Evolutionary conservation across 495 filamentous ascomycete genomes (phyloP), one percentile per base, ranked within the genome.

Genomic region (Aspergillus bridgeri): DNA sequence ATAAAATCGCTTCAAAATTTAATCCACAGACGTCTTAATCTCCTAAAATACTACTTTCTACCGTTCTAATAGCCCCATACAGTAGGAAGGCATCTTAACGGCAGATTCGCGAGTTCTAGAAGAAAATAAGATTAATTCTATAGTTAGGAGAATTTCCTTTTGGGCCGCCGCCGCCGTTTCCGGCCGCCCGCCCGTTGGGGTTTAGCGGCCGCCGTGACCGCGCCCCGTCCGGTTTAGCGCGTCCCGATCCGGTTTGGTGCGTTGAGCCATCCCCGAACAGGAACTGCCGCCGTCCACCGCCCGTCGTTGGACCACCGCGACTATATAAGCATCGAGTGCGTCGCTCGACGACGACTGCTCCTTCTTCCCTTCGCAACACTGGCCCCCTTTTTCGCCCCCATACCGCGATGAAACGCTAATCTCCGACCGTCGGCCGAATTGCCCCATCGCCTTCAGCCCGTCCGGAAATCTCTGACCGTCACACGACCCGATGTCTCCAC

Each of bases 341-440:
- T 45, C 43, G 43, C 43, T 45, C 43, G 43, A 45, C 4, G 43
- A 45, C 43, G 43, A 3, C 11, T 45, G 19, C 43, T 45, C 43
- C 43, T 45, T 45, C 43, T 45, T 45, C 43, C 43, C 43, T 45
- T 45, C 43, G 11, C 43, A 4, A 45, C 43, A 45, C 43, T 45
- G 43, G 3, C 43, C 43, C 43, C 43, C 19, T 45, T 45, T 45
- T 45, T 45, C 43, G 43, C 43, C 43, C 43, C 43, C 43, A 45
- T 45, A 11, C 43, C 43, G 11, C 43, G 43, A 11, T 45, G 43
- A 45, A 20, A 45, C 43, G 43, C 43, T 11, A 45, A 45, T 45
- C 43, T 45, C 43, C 43, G 43, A 45, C 43, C 43, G 43, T 45
- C 43, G 43, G 43, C 43, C 43, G 43, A 45, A 45, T 45, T 45